A percentile compares a stretch with the other conserved stretches of the same genome.
These are phyloP conservation scores for Niebla homalea DNA, from an alignment of 495 filamentous ascomycete genomes.

Conservation along the genomic window DNA sequence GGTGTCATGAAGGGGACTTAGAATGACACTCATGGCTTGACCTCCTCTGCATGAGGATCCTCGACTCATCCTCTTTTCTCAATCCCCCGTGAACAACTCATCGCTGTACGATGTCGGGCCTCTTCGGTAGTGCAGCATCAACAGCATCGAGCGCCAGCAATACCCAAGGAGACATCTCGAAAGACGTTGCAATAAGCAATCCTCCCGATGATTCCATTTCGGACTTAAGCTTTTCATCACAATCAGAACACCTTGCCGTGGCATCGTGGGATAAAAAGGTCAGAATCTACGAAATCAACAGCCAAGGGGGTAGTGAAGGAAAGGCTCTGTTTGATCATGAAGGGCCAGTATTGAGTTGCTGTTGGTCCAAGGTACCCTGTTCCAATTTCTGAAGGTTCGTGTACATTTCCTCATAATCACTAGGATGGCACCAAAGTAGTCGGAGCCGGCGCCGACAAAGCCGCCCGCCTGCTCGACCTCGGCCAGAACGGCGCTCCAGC, in stretches of 20 bases:
- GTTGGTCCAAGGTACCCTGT: slow-evolving; percentile 83
- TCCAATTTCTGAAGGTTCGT: no score
- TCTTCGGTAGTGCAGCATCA: slow-evolving; percentile 47
- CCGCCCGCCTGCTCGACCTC: slow-evolving; percentile 66
- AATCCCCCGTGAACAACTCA: neutral
- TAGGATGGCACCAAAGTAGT: slow-evolving; percentile 65
- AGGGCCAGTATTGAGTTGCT: slow-evolving; percentile 61
- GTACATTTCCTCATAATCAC: no score
- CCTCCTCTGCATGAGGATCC: no score
- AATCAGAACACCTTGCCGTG: slow-evolving; percentile 65
- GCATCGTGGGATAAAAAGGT: slow-evolving; percentile 91
- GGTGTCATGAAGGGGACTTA: neutral
- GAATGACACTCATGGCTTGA: neutral
- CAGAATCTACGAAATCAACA: slow-evolving; percentile 77
- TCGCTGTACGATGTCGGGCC: slow-evolving; percentile 40
- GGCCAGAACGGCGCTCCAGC: slow-evolving; percentile 36
- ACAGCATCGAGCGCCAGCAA: slow-evolving; percentile 40
- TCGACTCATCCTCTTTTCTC: neutral
- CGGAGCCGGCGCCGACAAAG: slow-evolving; percentile 75
- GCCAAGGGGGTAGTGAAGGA: slow-evolving; percentile 54
- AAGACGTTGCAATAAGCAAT: slow-evolving; percentile 64
- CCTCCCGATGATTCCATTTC: slow-evolving; percentile 81
- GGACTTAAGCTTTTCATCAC: slow-evolving; percentile 68
- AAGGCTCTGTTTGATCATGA: slow-evolving; percentile 70
- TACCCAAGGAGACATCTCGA: slow-evolving; percentile 79